Conservation (phyloP, 2,329 filamentous ascomycete species). For the Cytospora paraplurivora region DNA sequence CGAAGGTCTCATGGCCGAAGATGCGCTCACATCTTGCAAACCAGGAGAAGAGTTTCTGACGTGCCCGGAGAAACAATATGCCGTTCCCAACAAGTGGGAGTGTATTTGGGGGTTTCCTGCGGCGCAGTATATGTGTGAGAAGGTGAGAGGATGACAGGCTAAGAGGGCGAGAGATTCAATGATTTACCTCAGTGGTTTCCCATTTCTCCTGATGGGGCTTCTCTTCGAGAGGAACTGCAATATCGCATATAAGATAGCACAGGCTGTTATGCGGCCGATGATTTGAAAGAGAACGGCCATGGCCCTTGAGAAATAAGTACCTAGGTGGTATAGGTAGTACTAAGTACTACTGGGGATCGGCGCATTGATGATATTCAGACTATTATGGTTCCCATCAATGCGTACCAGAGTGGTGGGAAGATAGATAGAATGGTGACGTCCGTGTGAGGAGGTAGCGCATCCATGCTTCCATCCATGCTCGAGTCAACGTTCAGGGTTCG, state of each 20-base stretch:
- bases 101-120: slow-evolving; percentile 52
- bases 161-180: background rate
- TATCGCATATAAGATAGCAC: slow-evolving; percentile 19
- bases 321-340: background rate
- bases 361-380: background rate
- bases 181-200: slow-evolving; percentile 30
- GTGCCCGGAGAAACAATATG: slow-evolving; percentile 60
- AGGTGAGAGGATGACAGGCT: background rate
- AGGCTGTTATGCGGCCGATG: slow-evolving; percentile 15
- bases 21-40: slow-evolving; percentile 59
- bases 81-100: slow-evolving; percentile 63
- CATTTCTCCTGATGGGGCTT: slow-evolving; percentile 29
- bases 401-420: background rate
- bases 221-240: slow-evolving; percentile 25
- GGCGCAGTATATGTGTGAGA: slow-evolving; percentile 31
- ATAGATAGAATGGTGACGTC: background rate
- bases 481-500: background rate
- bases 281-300: slow-evolving; percentile 22
- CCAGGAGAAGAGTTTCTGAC: slow-evolving; percentile 64
- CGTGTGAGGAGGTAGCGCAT: background rate
- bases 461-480: background rate
- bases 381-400: background rate
- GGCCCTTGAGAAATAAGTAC: background rate
- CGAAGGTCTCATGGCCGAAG: slow-evolving; percentile 62
- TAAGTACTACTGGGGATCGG: background rate